Conservation (phyloP, 176 grass and related monocot genomes). For the Juncus inflexus region DNA sequence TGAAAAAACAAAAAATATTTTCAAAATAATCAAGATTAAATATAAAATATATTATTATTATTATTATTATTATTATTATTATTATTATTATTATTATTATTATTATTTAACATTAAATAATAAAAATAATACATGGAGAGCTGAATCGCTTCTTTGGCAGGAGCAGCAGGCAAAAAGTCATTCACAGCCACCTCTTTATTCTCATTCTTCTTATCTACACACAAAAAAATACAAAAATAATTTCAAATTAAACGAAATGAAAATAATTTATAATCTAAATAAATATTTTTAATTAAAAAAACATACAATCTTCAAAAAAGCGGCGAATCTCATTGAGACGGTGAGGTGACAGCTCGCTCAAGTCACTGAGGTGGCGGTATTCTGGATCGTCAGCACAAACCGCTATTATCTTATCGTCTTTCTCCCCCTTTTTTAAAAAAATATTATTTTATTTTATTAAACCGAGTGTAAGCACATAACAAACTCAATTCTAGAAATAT, state of each 20-base stretch:
- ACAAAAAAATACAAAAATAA: constrained; percentile 8
- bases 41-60: neutral
- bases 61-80: neutral
- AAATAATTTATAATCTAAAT: neutral
- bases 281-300: neutral
- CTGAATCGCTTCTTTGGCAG: constrained; percentile 66
- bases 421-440: constrained; percentile 48
- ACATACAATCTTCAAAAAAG: constrained; percentile 87
- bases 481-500: too few species aligned
- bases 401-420: constrained; percentile 92
- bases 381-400: constrained; percentile 21
- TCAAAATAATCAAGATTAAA: neutral
- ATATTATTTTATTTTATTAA: too few species aligned
- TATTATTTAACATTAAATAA: neutral
- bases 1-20: constrained; percentile 20
- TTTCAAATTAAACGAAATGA: neutral
- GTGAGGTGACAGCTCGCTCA: constrained; percentile 79
- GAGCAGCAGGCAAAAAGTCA: constrained; percentile 52
- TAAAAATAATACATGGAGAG: constrained; percentile 59
- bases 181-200: constrained; percentile 95
- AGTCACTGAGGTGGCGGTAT: constrained; percentile 60
- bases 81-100: neutral
- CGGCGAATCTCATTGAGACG: constrained; percentile 73
- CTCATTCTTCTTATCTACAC: constrained; percentile 92
- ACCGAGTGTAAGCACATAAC: too few species aligned